Conservation (phyloP, 208 protist species). For the Wallacemonas sp. region DNA sequence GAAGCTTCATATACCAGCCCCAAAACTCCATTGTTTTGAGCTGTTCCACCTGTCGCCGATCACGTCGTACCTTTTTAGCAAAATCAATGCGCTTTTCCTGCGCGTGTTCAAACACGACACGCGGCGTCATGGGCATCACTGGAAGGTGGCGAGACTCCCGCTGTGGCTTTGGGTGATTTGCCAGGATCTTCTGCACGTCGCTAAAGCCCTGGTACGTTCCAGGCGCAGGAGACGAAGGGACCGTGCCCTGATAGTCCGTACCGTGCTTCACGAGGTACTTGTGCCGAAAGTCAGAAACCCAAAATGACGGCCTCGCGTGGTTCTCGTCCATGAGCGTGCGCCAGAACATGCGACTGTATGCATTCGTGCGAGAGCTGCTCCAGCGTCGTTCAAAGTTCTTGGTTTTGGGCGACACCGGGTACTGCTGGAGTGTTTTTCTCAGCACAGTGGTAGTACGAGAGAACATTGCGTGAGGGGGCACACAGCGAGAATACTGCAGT, state of each 20-base stretch:
- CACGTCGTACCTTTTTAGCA: conserved; percentile 71
- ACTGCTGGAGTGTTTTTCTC: conserved; percentile 68
- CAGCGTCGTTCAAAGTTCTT: conserved; percentile 67
- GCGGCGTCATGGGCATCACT: conserved; percentile 90
- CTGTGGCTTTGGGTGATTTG: conserved; percentile 88
- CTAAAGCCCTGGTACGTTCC: conserved; percentile 89
- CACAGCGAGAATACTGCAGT: background rate
- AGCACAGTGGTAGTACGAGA: conserved; percentile 1
- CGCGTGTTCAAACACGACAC: conserved; percentile 85
- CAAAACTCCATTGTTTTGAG: conserved; percentile 85
- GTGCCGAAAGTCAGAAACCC: conserved; percentile 92
- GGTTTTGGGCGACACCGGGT: conserved; percentile 78
- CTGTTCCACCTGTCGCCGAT: conserved; percentile 70
- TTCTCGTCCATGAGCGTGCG: conserved; percentile 78
- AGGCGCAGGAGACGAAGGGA: conserved; percentile 81
- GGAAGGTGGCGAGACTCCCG: conserved; percentile 88
- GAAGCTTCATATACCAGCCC: conserved; percentile 92
- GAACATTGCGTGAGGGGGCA: background rate
- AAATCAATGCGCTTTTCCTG: conserved; percentile 87
- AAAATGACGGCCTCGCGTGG: conserved; percentile 83
- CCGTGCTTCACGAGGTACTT: conserved; percentile 82
- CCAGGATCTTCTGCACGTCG: conserved; percentile 85
- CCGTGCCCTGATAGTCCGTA: conserved; percentile 82
- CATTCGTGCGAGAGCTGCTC: conserved; percentile 84
- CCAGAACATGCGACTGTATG: conserved; percentile 87